A percentile compares a stretch with the other conserved stretches of the same genome.
phyloP scores from a whole-genome alignment of 768 basidiomycete species.

The Auriculariales sp. region DNA sequence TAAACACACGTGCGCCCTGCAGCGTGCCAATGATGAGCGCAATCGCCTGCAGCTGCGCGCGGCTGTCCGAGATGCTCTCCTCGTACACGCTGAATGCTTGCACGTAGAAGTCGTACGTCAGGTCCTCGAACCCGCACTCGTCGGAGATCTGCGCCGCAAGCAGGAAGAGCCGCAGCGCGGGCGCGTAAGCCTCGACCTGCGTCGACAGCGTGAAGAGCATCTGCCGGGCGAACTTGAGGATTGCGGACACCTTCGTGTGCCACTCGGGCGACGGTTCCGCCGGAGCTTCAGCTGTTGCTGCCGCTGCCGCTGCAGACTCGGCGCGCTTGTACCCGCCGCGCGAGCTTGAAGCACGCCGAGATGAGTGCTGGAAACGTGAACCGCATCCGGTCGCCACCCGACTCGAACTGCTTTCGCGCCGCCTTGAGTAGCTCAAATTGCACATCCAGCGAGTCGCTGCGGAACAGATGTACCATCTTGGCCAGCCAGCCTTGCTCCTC shows the following conservation, averaged over 20 bases:
- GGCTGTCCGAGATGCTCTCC: conserved; percentile 89
- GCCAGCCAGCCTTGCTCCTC: conserved; percentile 99
- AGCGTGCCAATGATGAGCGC: conserved; percentile 86
- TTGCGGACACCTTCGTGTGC: conserved; percentile 69
- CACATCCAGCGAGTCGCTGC: conserved; percentile 67
- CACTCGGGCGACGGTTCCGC: too few relatives aligned
- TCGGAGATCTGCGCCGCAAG: conserved; percentile 92
- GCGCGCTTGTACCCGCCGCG: conserved; percentile 72
- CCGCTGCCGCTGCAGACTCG: too few relatives aligned
- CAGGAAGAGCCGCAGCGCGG: conserved; percentile 87
- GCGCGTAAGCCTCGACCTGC: conserved; percentile 83
- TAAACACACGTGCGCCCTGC: conserved; percentile 81
- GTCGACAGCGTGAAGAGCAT: conserved; percentile 86
- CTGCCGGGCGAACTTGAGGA: conserved; percentile 91
- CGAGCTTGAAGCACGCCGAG: conserved; percentile 83
- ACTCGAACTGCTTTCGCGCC: conserved; percentile 77
- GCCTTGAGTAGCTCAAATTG: conserved; percentile 91
- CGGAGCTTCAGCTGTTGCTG: too few relatives aligned
- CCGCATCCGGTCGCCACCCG: conserved; percentile 88
- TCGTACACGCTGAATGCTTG: conserved; percentile 98
- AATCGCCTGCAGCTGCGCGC: conserved; percentile 95
- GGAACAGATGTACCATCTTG: conserved; percentile 92
- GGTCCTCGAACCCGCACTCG: conserved; percentile 88
- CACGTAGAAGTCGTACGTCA: conserved; percentile 94
- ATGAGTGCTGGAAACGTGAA: conserved; percentile 96